Evolutionary conservation across 768 basidiomycete species (phyloP).

Genomic region (Cyclocybe aegerita): DNA sequence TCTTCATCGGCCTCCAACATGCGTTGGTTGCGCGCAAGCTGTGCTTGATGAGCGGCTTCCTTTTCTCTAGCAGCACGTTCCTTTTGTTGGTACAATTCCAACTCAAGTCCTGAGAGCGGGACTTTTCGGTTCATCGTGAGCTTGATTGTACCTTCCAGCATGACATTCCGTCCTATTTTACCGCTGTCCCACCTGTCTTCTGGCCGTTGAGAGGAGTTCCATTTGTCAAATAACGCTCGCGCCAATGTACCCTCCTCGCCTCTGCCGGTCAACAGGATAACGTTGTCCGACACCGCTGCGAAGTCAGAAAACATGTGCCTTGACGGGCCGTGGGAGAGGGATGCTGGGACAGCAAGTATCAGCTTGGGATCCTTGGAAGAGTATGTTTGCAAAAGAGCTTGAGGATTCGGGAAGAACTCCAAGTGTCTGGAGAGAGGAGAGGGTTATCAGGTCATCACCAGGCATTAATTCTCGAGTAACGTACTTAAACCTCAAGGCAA

Average conservation of each 20-base stretch:
- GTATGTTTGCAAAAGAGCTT: constrained; percentile 76
- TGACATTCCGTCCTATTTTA: constrained; percentile 81
- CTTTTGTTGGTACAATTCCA: constrained; percentile 76
- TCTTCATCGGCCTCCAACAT: constrained; percentile 95
- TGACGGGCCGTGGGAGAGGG: constrained; percentile 90
- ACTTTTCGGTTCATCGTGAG: constrained; percentile 86
- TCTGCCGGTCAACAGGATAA: constrained; percentile 81
- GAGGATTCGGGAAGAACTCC: constrained; percentile 88
- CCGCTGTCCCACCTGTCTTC: constrained; percentile 89
- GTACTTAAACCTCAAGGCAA: constrained; percentile 87
- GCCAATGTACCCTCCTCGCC: constrained; percentile 81
- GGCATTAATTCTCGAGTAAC: constrained; percentile 18
- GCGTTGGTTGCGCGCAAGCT: constrained; percentile 76
- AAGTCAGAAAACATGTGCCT: constrained; percentile 85
- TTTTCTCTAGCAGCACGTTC: constrained; percentile 79
- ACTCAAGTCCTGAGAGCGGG: constrained; percentile 83
- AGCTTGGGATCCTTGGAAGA: constrained; percentile 90
- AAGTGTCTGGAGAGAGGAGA: constrained; percentile 61
- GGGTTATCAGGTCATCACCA: neutral
- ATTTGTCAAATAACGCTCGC: constrained; percentile 76
- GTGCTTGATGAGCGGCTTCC: constrained; percentile 84
- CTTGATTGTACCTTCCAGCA: constrained; percentile 71
- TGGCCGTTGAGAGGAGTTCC: constrained; percentile 81
- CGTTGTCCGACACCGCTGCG: constrained; percentile 79
- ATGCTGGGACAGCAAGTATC: constrained; percentile 90